Base-by-base conservation (phyloP, 768 basidiomycete genomes). In the Tephrocybe sp. region DNA sequence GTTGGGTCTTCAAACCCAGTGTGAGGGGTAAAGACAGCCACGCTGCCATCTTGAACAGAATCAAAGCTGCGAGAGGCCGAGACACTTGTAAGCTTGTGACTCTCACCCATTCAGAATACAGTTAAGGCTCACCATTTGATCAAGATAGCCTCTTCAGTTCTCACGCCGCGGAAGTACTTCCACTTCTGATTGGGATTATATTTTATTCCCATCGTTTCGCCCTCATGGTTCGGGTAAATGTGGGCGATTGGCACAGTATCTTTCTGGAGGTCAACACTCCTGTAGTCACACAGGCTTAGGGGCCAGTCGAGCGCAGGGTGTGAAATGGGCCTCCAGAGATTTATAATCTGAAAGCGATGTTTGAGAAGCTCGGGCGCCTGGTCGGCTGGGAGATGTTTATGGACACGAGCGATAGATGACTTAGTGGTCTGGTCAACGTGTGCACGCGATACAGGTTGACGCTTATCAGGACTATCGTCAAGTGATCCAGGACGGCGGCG, bases 301-400 rank as follows among this genome's bases (percentile, higher is more conserved):
- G 82, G 82, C 69, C 70, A 75, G 52, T 83, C 80, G 7, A 68
- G 38, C 0, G 78, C 80, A 0, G 74, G 61, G 51, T 76, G 61
- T 1, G 57, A 60, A 38, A 83, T 81, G 5, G 82, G 80, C 2
- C 82, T 67, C 82, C 82, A 84, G 22, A 84, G 68, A 54, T 83
- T 84, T 49, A 84, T 75, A 26, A 83, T 79, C 48, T 82, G 79
- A 67, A 78, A 80, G 1, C 79, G 74, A 16, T 69, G 67, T 49
- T 70, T 62, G 15, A 81, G 62, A 24, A 81, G 69, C 12, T 64
- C 65, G 2, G 69, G 63, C 0, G 60, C 80, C 3, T 83, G 79
- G 0, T 59, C 60, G 0, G 71, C 60, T 12, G 79, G 78, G 9
- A 82, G 70, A 53, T 83, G 79, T 5, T 72, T 69, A 47, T 75